These are phyloP conservation scores for Paraphaeosphaeria sporulosa DNA, from an alignment of 2,329 filamentous ascomycete species.

Conservation along the genomic window DNA sequence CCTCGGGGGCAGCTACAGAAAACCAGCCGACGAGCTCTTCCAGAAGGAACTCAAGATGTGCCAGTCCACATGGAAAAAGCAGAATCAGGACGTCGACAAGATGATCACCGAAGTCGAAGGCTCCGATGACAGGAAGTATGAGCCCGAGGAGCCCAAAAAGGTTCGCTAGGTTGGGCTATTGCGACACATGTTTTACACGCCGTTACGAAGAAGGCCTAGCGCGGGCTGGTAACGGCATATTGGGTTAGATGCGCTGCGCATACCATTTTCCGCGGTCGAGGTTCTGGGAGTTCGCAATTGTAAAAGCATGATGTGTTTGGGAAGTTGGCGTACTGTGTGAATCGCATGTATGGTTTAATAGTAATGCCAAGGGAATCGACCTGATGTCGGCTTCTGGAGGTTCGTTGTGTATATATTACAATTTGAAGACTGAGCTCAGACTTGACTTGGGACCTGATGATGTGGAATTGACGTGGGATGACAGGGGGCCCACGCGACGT, in stretches of 20 bases:
- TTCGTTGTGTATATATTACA: conserved; percentile 12
- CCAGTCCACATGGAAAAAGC: conserved; percentile 78
- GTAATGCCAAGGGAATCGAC: background rate
- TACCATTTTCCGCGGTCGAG: background rate
- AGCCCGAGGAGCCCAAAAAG: conserved; percentile 51
- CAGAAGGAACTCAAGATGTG: conserved; percentile 85
- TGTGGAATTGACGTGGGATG: background rate
- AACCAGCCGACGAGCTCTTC: conserved; percentile 87
- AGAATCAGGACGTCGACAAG: conserved; percentile 77
- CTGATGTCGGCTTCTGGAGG: background rate
- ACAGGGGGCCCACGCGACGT: background rate
- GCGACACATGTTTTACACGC: conserved; percentile 1
- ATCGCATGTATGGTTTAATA: background rate
- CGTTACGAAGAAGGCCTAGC: conserved; percentile 1
- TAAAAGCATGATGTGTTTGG: background rate
- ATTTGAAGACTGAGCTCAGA: background rate
- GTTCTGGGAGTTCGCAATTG: background rate
- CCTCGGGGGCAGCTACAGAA: conserved; percentile 83
- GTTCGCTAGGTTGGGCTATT: conserved; percentile 26
- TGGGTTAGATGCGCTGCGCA: background rate
- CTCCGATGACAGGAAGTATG: conserved; percentile 56
- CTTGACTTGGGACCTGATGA: background rate
- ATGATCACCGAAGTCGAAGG: conserved; percentile 78
- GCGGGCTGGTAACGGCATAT: conserved; percentile 1
- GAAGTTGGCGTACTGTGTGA: background rate